Percentiles rank a stretch among this genome's conserved stretches.
Evolutionary conservation across 352 stramenopile species (phyloP).

Genomic region (Globisporangium canariense): DNA sequence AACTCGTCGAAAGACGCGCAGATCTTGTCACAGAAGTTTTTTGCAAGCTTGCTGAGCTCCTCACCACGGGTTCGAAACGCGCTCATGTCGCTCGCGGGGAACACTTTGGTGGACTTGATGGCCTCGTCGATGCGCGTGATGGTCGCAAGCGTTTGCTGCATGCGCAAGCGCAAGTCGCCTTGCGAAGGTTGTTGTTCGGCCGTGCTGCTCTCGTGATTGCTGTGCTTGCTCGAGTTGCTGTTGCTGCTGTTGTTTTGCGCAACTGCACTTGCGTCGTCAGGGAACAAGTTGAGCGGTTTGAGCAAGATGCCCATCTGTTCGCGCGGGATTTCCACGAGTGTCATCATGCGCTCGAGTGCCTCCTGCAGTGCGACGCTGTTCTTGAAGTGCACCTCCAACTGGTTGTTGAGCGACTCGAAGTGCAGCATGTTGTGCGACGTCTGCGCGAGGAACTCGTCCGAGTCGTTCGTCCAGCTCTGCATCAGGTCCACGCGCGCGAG

Average conservation of each 20-base stretch:
- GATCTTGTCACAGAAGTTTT: conserved; percentile 57
- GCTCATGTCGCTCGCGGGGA: conserved; percentile 62
- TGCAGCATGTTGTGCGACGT: conserved; percentile 71
- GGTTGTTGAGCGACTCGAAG: conserved; percentile 78
- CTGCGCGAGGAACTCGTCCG: conserved; percentile 48
- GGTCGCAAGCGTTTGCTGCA: conserved; percentile 37
- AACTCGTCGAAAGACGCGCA: conserved; percentile 47
- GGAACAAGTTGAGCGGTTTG: conserved; percentile 50
- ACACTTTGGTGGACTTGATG: conserved; percentile 53
- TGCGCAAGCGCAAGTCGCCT: conserved; percentile 26
- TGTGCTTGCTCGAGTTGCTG: conserved; percentile 8
- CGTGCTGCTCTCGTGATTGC: background rate
- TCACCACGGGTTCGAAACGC: conserved; percentile 55
- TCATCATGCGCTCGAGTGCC: conserved; percentile 44
- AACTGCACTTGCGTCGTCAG: conserved; percentile 22
- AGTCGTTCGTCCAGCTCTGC: conserved; percentile 63
- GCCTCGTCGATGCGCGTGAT: conserved; percentile 45
- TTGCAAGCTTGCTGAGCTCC: conserved; percentile 43
- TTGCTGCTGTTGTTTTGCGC: conserved; percentile 12
- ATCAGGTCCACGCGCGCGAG: conserved; percentile 38
- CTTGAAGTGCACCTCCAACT: conserved; percentile 78
- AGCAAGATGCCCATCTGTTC: conserved; percentile 53
- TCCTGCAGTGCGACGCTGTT: conserved; percentile 70
- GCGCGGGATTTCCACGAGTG: conserved; percentile 45
- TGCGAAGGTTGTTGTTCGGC: background rate